Percentiles rank a stretch among this genome's conserved stretches.
Evolutionary conservation across 2,329 filamentous ascomycete genomes (phyloP).

Genomic region (Cytospora leucostoma): DNA sequence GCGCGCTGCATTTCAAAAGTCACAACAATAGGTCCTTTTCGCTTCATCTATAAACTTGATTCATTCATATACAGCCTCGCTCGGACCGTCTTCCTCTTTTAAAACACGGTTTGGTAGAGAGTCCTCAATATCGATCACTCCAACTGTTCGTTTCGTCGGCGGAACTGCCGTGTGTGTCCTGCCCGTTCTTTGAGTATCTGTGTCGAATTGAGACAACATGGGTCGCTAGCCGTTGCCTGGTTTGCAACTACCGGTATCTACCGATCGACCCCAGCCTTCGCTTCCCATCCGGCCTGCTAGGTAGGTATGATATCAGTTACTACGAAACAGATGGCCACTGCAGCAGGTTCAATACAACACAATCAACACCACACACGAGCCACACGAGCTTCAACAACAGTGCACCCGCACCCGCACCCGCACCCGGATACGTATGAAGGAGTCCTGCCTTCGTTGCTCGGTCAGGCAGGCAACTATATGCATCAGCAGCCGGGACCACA

Average conservation of each 20-base stretch:
- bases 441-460: too few species aligned
- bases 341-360: neutral
- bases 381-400: neutral
- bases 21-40: too few species aligned
- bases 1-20: too few species aligned
- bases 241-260: neutral
- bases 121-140: neutral
- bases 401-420: too few species aligned
- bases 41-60: too few species aligned
- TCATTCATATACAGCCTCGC: too few species aligned
- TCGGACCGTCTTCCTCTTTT: too few species aligned
- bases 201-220: neutral
- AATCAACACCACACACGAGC: neutral
- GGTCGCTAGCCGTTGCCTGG: neutral
- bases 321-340: neutral
- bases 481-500: neutral
- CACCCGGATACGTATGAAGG: neutral
- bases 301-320: neutral
- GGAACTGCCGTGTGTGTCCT: conserved; percentile 12
- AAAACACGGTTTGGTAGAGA: too few species aligned
- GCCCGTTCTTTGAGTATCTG: neutral
- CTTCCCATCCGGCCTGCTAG: neutral
- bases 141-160: conserved; percentile 9
- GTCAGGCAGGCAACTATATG: too few species aligned
- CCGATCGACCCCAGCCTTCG: neutral